phyloP scores from a whole-genome alignment of 1,284 basidiomycete genomes.

The Sanghuangporus sanghuang region DNA sequence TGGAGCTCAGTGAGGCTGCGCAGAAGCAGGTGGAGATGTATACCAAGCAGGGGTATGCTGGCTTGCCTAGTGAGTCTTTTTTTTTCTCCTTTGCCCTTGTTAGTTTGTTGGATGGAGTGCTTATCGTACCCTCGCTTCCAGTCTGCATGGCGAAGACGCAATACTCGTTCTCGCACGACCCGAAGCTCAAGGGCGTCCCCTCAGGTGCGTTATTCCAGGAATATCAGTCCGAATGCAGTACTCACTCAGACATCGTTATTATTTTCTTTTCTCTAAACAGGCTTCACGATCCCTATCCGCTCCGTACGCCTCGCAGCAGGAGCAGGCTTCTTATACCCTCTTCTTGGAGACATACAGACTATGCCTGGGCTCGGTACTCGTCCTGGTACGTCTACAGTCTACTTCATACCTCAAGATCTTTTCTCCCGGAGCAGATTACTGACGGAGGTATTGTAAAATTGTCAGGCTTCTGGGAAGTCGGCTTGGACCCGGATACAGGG shows the following conservation, averaged over 20 bases:
- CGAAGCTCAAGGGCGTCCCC: conserved; percentile 87
- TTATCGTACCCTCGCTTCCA: conserved; percentile 24
- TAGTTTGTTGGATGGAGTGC: conserved; percentile 2
- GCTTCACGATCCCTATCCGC: conserved; percentile 92
- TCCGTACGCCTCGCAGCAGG: conserved; percentile 88
- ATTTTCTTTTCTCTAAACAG: conserved; percentile 28
- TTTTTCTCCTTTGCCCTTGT: conserved; percentile 9
- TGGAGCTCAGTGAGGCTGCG: conserved; percentile 79
- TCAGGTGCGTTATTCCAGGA: conserved; percentile 37
- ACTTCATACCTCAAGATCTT: background rate
- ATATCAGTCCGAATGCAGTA: background rate
- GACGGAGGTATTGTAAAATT: background rate
- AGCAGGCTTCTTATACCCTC: conserved; percentile 93
- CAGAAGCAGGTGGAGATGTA: conserved; percentile 88
- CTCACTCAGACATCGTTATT: background rate
- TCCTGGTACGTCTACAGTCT: conserved; percentile 60
- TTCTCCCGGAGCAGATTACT: background rate
- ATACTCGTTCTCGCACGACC: conserved; percentile 93
- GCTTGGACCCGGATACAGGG: conserved; percentile 69
- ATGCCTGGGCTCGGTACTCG: conserved; percentile 97
- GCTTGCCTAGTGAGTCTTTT: conserved; percentile 66
- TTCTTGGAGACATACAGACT: conserved; percentile 93
- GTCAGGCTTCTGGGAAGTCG: conserved; percentile 81
- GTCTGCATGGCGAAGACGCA: conserved; percentile 99
- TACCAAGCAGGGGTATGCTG: conserved; percentile 82